Base-by-base conservation (phyloP, 2,329 filamentous ascomycete genomes). In the Fusarium incarnatum region DNA sequence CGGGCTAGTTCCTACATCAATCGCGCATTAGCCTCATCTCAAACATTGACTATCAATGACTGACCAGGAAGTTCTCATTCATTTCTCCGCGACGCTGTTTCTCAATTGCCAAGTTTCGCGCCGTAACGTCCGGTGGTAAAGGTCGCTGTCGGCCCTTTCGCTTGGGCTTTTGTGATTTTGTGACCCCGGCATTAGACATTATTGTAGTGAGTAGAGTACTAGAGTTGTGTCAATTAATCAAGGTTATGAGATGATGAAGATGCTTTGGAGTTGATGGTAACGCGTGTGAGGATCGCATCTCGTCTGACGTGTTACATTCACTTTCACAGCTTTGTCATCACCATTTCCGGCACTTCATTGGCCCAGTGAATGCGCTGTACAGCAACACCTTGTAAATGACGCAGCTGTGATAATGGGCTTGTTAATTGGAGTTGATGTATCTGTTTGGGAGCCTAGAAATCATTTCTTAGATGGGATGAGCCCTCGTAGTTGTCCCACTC, bases 51-150 rank as follows among this genome's bases (percentile, higher is more conserved):
- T 3, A 5, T 10, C 9, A 9, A 2, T 23, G 13, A 6, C 16
- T 23, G 50, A 61, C 59, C 45, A 61, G n/a, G 32, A 65, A 65
- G 28, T 65, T 64, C 22, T 65, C 60, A 16, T 65, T 65, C 16
- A 65, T 22, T 15, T 50, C 62, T 5, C 54, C 60, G 0, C 62
- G 62, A 3, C 62, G 62, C n/a, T 65, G 53, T 20, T 65, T 65
- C 60, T 65, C 62, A 7, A 65, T 65, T 13, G 62, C 62, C 15
- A 65, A 4, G 27, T 65, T 65, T 16, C 62, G 48, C 7, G 62
- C 62, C 12, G 60, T 65, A 4, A 65, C 62, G 8, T 65, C 53
- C 11, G 62, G 53, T 4, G 62, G 60, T 15, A 65, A 28, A 23
- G 62, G 62, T 27, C 62, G 32, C 25, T 41, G 34, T 37, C 62